Percentiles rank a stretch among this genome's conserved stretches.
Evolutionary conservation across 139 green algal species (phyloP).

Genomic region (Nannochloris sp.): DNA sequence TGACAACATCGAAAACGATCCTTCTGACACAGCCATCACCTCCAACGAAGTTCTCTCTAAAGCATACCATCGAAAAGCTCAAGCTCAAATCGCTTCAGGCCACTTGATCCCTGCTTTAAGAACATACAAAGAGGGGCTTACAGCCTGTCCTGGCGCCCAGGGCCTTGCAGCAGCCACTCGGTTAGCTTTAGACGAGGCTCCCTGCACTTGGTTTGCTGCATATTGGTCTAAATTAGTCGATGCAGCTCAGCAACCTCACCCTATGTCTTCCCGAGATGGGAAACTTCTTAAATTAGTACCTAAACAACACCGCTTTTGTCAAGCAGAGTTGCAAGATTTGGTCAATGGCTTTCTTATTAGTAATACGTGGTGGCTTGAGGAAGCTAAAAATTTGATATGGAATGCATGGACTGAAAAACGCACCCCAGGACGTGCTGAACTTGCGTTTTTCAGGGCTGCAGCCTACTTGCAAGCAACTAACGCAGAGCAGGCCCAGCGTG

Average conservation of each 20-base stretch:
- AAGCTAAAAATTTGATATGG: not conserved
- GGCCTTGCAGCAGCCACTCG: conserved; percentile 10
- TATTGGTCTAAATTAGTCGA: conserved; percentile 18
- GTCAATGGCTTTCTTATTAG: conserved; percentile 4
- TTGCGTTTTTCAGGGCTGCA: conserved; percentile 10
- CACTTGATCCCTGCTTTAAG: conserved; percentile 1
- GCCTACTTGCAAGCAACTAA: conserved; percentile 15
- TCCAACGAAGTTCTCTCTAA: not conserved
- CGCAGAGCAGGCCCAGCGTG: conserved; percentile 12
- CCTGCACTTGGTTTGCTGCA: conserved; percentile 15
- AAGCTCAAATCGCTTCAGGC: conserved; percentile 7
- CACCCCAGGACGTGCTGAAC: conserved; percentile 7
- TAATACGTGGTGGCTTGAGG: conserved; percentile 2
- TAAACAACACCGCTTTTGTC: not conserved
- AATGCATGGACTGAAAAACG: not conserved
- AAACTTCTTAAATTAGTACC: conserved; percentile 26
- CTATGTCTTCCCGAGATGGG: conserved; percentile 31
- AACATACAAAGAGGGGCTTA: conserved; percentile 11
- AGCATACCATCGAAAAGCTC: conserved; percentile 22
- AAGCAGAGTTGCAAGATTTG: not conserved
- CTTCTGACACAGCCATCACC: not conserved
- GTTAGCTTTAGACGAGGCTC: conserved; percentile 10
- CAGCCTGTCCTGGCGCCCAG: not conserved
- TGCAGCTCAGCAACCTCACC: conserved; percentile 16
- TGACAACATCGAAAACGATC: too few relatives aligned